phyloP scores from a whole-genome alignment of 1,284 basidiomycete genomes.

The Thecaphora thlaspeos region DNA sequence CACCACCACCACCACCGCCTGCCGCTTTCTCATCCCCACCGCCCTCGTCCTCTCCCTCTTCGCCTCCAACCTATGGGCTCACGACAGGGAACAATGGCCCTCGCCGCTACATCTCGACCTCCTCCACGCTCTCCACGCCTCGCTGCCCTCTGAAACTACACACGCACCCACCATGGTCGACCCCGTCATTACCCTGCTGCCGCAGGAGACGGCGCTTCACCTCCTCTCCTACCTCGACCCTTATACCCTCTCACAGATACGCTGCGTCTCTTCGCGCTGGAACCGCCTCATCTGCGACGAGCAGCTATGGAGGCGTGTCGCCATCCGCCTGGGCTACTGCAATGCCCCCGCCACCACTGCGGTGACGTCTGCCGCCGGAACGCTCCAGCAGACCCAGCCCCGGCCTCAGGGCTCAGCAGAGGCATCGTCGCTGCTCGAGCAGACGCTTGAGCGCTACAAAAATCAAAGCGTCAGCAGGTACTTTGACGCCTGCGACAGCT shows the following conservation, averaged over 20 bases:
- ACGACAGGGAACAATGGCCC: no score
- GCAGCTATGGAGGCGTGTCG: slow-evolving; percentile 13
- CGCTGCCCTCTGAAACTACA: no score
- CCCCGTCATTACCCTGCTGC: slow-evolving; percentile 7
- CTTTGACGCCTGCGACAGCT: slow-evolving; percentile 18
- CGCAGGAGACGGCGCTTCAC: slow-evolving; percentile 21
- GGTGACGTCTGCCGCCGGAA: slow-evolving; percentile 10
- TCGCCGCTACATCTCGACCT: no score
- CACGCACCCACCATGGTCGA: background rate
- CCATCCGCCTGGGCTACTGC: slow-evolving; percentile 10
- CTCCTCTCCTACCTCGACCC: slow-evolving; percentile 30
- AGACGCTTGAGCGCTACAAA: slow-evolving; percentile 14
- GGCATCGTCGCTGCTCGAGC: slow-evolving; percentile 12
- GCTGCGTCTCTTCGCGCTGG: slow-evolving; percentile 25
- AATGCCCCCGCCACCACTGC: slow-evolving; percentile 4
- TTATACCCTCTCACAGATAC: slow-evolving; percentile 10
- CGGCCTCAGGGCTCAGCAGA: no score
- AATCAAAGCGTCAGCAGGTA: slow-evolving; percentile 15
- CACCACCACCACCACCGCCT: no score
- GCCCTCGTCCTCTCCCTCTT: no score
- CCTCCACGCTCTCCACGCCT: no score
- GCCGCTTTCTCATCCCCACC: no score
- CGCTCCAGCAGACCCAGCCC: slow-evolving; percentile 8
- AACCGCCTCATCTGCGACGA: slow-evolving; percentile 11
- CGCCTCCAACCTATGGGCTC: no score